Conservation (phyloP, 352 stramenopile species). For the Pythium dissimile region DNA sequence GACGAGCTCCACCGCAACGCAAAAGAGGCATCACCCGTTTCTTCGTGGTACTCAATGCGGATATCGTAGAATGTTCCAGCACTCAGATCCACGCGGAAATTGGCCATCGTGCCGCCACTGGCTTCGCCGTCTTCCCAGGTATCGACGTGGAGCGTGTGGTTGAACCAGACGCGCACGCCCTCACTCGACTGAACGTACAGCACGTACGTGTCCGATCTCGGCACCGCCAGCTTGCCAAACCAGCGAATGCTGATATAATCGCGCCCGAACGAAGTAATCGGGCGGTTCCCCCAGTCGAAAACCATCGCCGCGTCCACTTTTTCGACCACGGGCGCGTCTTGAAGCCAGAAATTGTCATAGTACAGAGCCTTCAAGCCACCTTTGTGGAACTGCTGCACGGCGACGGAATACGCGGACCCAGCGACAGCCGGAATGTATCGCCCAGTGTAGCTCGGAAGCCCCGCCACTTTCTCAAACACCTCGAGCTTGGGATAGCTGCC, state of each 20-base stretch:
- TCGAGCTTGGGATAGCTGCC: slow-evolving; percentile 64
- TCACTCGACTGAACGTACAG: slow-evolving; percentile 93
- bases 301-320: slow-evolving; percentile 82
- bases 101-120: slow-evolving; percentile 42
- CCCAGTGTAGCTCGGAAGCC: slow-evolving; percentile 90
- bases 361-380: slow-evolving; percentile 90
- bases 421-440: slow-evolving; percentile 77
- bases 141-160: slow-evolving; percentile 92
- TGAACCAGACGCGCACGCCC: slow-evolving; percentile 90
- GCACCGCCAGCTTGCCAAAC: slow-evolving; percentile 90
- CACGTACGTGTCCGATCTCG: slow-evolving; percentile 86
- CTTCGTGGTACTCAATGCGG: slow-evolving; percentile 94
- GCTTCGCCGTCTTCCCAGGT: slow-evolving; percentile 76
- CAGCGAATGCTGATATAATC: slow-evolving; percentile 96
- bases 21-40: slow-evolving; percentile 86
- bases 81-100: slow-evolving; percentile 67
- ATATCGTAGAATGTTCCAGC: slow-evolving; percentile 90
- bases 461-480: slow-evolving; percentile 91
- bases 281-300: slow-evolving; percentile 88
- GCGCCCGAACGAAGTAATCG: slow-evolving; percentile 91
- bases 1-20: slow-evolving; percentile 92
- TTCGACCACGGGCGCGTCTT: slow-evolving; percentile 86
- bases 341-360: slow-evolving; percentile 96
- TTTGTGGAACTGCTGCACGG: slow-evolving; percentile 88
- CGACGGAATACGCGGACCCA: slow-evolving; percentile 80